Conservation (phyloP, 768 basidiomycete species). For the Russula lepida region DNA sequence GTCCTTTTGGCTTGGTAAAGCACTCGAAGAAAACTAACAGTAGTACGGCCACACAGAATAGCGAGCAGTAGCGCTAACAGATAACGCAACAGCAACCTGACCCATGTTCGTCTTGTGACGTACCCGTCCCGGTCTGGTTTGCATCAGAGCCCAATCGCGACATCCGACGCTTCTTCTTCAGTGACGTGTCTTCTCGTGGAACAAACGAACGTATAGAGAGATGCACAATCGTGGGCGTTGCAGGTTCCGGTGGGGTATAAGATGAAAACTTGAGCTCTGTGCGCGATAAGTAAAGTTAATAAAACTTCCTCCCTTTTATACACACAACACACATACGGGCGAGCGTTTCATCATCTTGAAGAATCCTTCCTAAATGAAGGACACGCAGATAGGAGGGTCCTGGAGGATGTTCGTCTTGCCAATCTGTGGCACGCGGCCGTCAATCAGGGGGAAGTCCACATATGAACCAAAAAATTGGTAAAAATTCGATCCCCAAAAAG, state of each 20-base stretch:
- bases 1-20: not conserved
- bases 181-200: conserved; percentile 40
- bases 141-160: conserved; percentile 23
- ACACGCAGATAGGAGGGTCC: conserved; percentile 70
- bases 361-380: conserved; percentile 66
- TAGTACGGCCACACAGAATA: not conserved
- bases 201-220: conserved; percentile 59
- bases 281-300: not conserved
- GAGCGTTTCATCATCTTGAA: conserved; percentile 79
- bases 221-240: conserved; percentile 58
- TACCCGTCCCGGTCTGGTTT: not conserved
- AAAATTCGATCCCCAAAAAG: not conserved
- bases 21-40: not conserved
- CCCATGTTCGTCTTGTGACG: conserved; percentile 14
- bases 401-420: conserved; percentile 72
- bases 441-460: not conserved
- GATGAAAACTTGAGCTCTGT: conserved; percentile 29
- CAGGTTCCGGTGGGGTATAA: conserved; percentile 26
- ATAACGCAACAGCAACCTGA: conserved; percentile 34
- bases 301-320: too few species aligned
- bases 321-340: conserved; percentile 37
- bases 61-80: conserved; percentile 25
- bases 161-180: conserved; percentile 44
- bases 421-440: conserved; percentile 40
- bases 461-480: conserved; percentile 2